Conservation (phyloP, 2,329 filamentous ascomycete species). For the Sporothrix luriei region DNA sequence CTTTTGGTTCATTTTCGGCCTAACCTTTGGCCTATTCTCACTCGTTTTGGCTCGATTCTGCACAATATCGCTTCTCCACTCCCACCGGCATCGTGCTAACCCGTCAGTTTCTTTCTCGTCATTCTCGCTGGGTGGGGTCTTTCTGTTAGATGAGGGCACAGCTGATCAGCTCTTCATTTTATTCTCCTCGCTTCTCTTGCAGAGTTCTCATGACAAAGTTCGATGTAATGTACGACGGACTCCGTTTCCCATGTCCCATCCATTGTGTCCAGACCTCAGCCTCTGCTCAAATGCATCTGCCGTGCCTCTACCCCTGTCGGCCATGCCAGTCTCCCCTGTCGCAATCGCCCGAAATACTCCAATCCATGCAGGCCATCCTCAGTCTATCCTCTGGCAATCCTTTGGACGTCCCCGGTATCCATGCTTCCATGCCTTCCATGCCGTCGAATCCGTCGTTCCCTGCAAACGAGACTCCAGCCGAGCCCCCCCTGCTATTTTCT, state of each 20-base stretch:
- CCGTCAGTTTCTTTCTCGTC: not conserved
- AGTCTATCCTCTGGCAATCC: too few species aligned
- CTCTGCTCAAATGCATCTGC: not conserved
- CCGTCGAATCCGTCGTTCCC: not conserved
- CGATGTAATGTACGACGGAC: too few species aligned
- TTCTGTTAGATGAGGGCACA: not conserved
- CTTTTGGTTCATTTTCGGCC: not conserved
- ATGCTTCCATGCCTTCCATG: not conserved
- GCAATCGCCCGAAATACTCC: constrained; percentile 2
- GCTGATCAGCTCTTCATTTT: constrained; percentile 12
- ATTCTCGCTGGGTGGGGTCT: constrained; percentile 1
- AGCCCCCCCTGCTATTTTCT: too few species aligned
- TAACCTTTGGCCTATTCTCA: not conserved
- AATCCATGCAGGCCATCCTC: constrained; percentile 11
- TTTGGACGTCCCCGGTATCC: too few species aligned
- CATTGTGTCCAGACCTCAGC: too few species aligned
- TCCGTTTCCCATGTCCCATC: too few species aligned
- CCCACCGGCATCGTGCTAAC: not conserved
- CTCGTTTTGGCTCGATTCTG: too few species aligned
- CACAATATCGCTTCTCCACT: not conserved
- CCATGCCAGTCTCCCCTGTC: not conserved
- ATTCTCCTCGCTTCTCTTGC: constrained; percentile 6
- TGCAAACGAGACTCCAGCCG: constrained; percentile 1
- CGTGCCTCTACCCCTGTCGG: constrained; percentile 6
- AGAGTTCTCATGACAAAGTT: too few species aligned